Evolutionary conservation across 2,329 filamentous ascomycete genomes (phyloP), one percentile per base, ranked within the genome.

Genomic region (Immersiporthe knoxdaviesiana): DNA sequence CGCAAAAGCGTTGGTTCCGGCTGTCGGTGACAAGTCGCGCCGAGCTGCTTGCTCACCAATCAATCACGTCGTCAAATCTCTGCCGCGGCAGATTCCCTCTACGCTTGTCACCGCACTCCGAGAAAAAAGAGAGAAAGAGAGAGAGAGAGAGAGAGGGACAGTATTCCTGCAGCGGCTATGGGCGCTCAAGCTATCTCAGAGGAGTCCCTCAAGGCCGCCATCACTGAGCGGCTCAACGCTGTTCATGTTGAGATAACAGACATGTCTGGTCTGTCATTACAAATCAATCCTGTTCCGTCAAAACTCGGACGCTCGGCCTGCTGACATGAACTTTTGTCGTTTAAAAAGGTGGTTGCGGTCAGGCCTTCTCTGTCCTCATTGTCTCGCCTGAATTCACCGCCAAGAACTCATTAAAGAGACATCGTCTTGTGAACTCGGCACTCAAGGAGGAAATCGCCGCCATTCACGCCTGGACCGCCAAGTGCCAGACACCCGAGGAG

Each of bases 401-500:
- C 75, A 91, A 92, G 79, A 91, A 83, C 76, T 92, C 92, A 65
- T 88, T 97, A 69, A 93, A 93, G 78, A 88, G 94, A 68, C 93
- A 97, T 81, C 90, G 94, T 58, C 60, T 70, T 72, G 94, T 97
- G 74, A 97, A 97, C 81, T 86, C 86, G 21, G 89, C 90, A 6
- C 84, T 97, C 75, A 95, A 94, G 82, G 87, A 90, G 61, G 94
- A 97, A 82, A 97, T 97, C 78, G 92, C 92, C 21, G 88, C 87
- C 73, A 97, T 97, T 75, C 94, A 97, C 83, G 94, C 94, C 52
- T 97, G 94, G 94, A 97, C 93, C 68, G 93, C 94, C 37, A 97
- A 94, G 81, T 97, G 94, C 79, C 92, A 94, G 82, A 97, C 94
- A 11, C 92, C 93, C 0, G 92, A 94, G 76, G 93, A 97, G 83